Conservation (phyloP, 139 green algal genomes). For the Chlamydomonas eustigma region DNA sequence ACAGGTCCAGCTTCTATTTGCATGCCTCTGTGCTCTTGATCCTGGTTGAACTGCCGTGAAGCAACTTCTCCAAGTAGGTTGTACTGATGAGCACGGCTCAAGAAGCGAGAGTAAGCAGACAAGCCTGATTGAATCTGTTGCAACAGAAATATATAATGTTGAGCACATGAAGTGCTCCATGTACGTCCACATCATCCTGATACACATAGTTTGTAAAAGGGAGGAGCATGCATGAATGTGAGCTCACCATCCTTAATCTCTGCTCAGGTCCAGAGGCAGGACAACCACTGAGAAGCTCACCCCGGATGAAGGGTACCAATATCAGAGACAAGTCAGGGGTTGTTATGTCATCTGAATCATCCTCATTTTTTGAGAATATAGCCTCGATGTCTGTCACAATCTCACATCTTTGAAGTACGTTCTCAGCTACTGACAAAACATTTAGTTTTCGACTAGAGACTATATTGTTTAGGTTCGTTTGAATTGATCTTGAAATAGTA, state of each 20-base stretch:
- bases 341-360: constrained; percentile 47
- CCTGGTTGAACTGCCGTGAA: background rate
- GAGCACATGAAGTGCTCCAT: background rate
- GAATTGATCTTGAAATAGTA: no score
- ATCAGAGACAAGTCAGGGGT: constrained; percentile 51
- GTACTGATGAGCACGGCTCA: constrained; percentile 28
- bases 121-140: background rate
- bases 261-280: background rate
- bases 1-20: background rate
- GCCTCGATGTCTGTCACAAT: constrained; percentile 2
- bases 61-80: constrained; percentile 24
- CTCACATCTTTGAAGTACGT: background rate
- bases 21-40: background rate
- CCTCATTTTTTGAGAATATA: constrained; percentile 58
- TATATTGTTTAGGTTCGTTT: no score
- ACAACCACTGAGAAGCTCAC: constrained; percentile 18
- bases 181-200: background rate
- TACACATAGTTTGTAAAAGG: background rate
- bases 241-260: background rate
- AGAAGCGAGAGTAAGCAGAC: background rate
- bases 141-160: background rate
- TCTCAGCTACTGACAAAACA: background rate
- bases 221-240: background rate
- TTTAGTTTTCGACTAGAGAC: background rate
- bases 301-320: constrained; percentile 38